Evolutionary conservation across 2,329 filamentous ascomycete species (phyloP).

Genomic region (Pseudogymnoascus sp.): DNA sequence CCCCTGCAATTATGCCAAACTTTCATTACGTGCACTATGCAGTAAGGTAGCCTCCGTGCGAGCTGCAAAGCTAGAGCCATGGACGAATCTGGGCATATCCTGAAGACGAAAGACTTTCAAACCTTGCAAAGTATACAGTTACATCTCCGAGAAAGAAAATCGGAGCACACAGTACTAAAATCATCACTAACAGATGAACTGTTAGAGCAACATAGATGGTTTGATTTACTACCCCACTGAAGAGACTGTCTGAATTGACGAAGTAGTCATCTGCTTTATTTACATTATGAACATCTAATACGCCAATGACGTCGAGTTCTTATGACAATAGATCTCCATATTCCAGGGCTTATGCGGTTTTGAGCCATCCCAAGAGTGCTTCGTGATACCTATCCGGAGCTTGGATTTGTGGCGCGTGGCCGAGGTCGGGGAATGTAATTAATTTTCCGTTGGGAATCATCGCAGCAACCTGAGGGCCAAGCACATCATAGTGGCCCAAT

Average conservation of each 20-base stretch:
- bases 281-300: background rate
- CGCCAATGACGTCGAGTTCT: background rate
- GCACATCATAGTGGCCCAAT: constrained; percentile 40
- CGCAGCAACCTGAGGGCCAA: constrained; percentile 36
- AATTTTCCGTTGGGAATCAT: constrained; percentile 38
- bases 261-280: background rate
- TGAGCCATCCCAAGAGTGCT: constrained; percentile 37
- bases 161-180: background rate
- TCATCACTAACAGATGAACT: background rate
- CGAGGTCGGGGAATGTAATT: constrained; percentile 38
- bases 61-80: background rate
- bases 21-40: background rate
- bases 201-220: background rate
- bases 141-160: background rate
- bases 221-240: background rate
- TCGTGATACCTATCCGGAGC: constrained; percentile 38
- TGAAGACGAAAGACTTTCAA: background rate
- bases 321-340: background rate
- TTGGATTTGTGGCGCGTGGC: constrained; percentile 45
- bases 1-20: background rate
- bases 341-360: background rate
- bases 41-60: background rate
- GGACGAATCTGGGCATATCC: background rate
- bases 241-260: background rate
- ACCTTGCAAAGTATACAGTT: background rate